These are phyloP conservation scores for Falciphora oryzae DNA, from an alignment of 2,329 filamentous ascomycete genomes.

Conservation along the genomic window DNA sequence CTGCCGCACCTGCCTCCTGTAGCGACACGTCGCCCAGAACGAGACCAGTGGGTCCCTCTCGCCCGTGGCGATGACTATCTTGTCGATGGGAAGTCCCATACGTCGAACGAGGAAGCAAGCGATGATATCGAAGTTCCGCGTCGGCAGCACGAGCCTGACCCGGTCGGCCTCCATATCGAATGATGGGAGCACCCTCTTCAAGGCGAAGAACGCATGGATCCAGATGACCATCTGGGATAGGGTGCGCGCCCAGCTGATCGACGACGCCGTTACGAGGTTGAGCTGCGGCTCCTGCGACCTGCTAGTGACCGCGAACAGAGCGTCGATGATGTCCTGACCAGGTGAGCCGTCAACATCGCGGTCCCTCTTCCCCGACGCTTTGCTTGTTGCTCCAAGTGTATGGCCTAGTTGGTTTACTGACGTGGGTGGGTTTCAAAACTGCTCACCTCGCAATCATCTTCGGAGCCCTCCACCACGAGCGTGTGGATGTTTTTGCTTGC, in stretches of 20 bases:
- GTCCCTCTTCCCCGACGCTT: no score
- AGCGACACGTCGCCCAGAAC: conserved; percentile 5
- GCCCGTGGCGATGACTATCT: neutral
- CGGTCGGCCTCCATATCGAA: neutral
- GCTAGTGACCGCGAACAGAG: neutral
- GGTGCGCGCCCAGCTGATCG: neutral
- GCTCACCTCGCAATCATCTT: neutral
- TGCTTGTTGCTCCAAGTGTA: neutral
- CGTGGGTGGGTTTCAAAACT: neutral
- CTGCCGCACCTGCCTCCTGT: neutral
- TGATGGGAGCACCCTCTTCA: neutral
- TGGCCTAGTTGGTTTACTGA: neutral
- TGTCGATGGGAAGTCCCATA: conserved; percentile 5
- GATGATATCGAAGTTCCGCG: conserved; percentile 2
- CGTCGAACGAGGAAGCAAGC: conserved; percentile 1
- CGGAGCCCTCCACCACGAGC: neutral
- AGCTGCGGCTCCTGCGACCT: neutral
- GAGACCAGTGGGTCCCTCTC: conserved; percentile 2
- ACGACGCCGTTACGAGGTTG: neutral
- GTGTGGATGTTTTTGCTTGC: neutral
- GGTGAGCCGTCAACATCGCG: neutral
- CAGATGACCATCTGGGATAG: neutral
- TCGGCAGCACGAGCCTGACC: conserved; percentile 3
- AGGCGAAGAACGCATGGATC: neutral
- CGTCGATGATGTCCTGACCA: neutral